Conservation (phyloP, 495 filamentous ascomycete genomes). For the Darksidea phi region DNA sequence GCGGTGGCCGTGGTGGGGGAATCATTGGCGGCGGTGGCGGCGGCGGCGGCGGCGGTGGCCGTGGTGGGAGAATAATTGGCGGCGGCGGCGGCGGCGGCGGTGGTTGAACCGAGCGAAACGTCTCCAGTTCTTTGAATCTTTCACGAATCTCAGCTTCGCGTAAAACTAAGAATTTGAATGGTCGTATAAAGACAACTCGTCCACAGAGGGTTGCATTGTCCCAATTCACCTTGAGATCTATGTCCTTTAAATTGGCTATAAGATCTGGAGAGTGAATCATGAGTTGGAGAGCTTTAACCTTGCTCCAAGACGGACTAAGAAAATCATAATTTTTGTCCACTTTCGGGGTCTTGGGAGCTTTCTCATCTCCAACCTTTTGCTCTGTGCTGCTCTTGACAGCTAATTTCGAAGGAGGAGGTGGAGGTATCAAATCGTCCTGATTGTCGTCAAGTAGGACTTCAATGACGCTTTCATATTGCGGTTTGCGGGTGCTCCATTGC, state of each 20-base stretch:
- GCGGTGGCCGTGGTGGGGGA: not conserved
- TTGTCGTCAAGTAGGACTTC: not conserved
- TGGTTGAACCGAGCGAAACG: not conserved
- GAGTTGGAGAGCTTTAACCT: not conserved
- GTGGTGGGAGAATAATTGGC: not conserved
- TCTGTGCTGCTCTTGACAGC: not conserved
- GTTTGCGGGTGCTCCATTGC: not conserved
- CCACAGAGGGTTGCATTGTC: not conserved
- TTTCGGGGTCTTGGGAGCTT: not conserved
- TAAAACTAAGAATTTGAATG: not conserved
- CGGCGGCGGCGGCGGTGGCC: not conserved
- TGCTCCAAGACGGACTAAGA: not conserved
- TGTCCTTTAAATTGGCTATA: not conserved
- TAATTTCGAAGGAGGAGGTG: no score
- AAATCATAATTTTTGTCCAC: not conserved
- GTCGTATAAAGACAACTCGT: not conserved
- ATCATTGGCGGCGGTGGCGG: not conserved
- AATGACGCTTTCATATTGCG: not conserved
- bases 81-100: not conserved
- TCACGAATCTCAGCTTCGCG: not conserved
- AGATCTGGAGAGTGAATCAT: not conserved
- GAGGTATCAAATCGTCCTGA: not conserved
- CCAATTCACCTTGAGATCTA: not conserved
- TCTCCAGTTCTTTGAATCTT: not conserved
- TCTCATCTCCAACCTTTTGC: not conserved